These are phyloP conservation scores for Jatropha multifida DNA, from an alignment of 441 rosid species.

Conservation along the genomic window DNA sequence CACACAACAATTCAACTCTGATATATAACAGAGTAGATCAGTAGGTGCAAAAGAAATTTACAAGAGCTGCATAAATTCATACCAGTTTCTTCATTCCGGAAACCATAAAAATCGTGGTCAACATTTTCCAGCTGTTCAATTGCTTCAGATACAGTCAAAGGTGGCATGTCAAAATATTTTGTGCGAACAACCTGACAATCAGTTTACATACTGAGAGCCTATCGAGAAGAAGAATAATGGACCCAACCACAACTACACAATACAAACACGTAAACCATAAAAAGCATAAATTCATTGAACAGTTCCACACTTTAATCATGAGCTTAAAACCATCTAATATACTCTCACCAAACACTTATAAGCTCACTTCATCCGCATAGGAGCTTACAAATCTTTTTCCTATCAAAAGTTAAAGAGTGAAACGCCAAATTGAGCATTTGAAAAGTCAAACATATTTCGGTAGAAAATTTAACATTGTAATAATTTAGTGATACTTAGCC, in stretches of 20 bases:
- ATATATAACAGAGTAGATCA: not conserved
- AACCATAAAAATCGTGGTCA: slow-evolving; percentile 86
- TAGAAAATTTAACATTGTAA: not conserved
- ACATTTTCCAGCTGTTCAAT: slow-evolving; percentile 84
- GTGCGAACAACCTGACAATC: slow-evolving; percentile 72
- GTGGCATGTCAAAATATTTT: slow-evolving; percentile 89
- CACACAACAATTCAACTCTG: slow-evolving; percentile 6
- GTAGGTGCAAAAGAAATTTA: slow-evolving; percentile 6
- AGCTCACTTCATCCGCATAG: not conserved
- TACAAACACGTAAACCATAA: not conserved
- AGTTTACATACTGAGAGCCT: not conserved
- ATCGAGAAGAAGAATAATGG: not conserved
- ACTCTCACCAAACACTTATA: not conserved
- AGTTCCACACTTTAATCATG: not conserved
- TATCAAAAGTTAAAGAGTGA: not conserved
- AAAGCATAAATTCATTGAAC: not conserved
- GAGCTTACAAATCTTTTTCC: not conserved
- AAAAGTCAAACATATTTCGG: too few species aligned
- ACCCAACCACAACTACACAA: not conserved
- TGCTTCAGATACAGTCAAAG: slow-evolving; percentile 78
- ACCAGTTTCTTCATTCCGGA: slow-evolving; percentile 91
- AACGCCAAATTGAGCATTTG: not conserved
- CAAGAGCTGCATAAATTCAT: slow-evolving; percentile 20
- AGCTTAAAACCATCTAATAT: too few species aligned
- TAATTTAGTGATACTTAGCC: too few species aligned